Evolutionary conservation across 2,329 filamentous ascomycete species (phyloP), one percentile per base, ranked within the genome.

Genomic region (Aspergillus costaricaensis): DNA sequence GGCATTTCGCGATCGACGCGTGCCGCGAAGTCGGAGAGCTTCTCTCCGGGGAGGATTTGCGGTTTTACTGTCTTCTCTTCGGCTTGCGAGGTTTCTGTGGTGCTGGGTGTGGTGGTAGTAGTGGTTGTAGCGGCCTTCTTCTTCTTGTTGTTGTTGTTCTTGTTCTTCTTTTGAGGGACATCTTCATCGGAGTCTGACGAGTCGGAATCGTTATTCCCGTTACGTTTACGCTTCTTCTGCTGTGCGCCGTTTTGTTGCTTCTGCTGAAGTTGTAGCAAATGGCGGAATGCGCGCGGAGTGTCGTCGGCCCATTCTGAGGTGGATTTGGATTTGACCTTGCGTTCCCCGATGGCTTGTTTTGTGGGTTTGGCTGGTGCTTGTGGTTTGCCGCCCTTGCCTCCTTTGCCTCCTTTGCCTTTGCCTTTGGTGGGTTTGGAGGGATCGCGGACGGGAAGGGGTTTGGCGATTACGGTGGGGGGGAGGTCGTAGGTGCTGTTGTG

Each of bases 1-100:
- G 94, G 94, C 6, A 98, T 81, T 0, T 91, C 88, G 52, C 91
- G 90, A 72, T 98, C 89, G 6, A 99, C 95, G 30, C 93, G 87
- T 10, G 88, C 86, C 7, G 88, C 81, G 72, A 96, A 99, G 55
- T 96, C 90, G 4, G 89, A 86, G 71, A 98, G 80, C 55, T 86
- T 86, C 76, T 99, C 95, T 55, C 92, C 91, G 0, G 93, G 92
- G 15, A 86, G 84, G 64, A 98, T 97, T 51, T 85, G 91, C 0
- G 87, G 88, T 58, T 50, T 49, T 53, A 53, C 21, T 50, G 49
- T 12, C 57, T 55, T 27, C 27, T 39, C 41, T 47, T 25, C 55
- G 56, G n/a, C 25, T 66, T 69, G 55, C 65, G 68, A 15, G 17
- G 12, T 38, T 55, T 58, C 58, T 55, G 1, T 47, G 2, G 43